Conservation (phyloP, 306 rosid genomes). For the Corylus avellana region DNA sequence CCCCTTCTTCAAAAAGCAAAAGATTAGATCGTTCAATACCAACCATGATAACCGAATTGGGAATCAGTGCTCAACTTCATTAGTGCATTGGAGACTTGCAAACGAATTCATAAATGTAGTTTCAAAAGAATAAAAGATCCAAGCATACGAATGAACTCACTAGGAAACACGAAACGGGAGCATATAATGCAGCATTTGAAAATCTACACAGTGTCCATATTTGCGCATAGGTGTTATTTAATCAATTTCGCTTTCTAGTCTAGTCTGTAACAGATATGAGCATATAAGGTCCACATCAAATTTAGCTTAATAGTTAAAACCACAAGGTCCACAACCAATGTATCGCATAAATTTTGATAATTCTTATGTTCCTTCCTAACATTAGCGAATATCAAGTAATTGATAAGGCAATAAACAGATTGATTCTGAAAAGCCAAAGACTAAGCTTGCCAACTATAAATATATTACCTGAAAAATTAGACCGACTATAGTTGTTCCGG, state of each 20-base stretch:
- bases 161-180: background rate
- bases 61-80: too few species aligned
- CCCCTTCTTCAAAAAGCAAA: background rate
- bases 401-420: background rate
- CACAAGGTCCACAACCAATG: too few species aligned
- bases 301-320: background rate
- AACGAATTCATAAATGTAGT: background rate
- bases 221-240: background rate
- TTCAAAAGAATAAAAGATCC: background rate
- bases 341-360: background rate
- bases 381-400: background rate
- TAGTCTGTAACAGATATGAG: background rate
- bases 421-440: background rate
- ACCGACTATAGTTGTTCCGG: constrained; percentile 67
- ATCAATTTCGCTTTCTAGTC: background rate
- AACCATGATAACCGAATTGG: background rate
- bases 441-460: background rate
- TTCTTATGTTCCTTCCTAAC: background rate
- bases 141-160: too few species aligned
- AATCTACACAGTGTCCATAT: background rate
- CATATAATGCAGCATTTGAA: background rate
- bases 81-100: background rate
- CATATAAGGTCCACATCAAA: background rate
- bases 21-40: background rate
- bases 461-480: constrained; percentile 43